Evolutionary conservation across 345 rosid genomes (phyloP).

Genomic region (Litchi chinensis): DNA sequence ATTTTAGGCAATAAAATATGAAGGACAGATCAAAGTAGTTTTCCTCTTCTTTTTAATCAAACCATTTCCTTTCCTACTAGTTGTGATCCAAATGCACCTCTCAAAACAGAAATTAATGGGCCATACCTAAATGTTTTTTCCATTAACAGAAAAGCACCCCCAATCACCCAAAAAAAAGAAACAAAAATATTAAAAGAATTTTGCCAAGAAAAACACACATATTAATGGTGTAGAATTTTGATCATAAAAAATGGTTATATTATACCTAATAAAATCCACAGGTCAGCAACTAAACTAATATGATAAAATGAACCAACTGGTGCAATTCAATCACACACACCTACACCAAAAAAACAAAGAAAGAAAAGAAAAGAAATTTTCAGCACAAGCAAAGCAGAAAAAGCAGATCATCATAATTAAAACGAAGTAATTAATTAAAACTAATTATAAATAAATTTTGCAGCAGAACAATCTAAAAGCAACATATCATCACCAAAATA

Average conservation of each 20-base stretch:
- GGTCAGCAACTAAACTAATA: not conserved
- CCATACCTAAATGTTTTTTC: not conserved
- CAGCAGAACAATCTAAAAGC: constrained; percentile 8
- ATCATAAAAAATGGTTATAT: not conserved
- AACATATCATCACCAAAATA: not conserved
- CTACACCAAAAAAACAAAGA: not conserved
- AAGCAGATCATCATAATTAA: not conserved
- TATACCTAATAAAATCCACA: not conserved
- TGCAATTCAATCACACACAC: not conserved
- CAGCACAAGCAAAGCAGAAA: constrained; percentile 9
- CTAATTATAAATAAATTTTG: not conserved
- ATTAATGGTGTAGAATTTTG: not conserved
- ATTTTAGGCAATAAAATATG: not conserved
- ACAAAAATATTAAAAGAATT: not conserved
- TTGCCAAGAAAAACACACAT: not conserved
- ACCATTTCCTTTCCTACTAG: not conserved
- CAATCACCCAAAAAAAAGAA: not conserved
- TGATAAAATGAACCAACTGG: not conserved
- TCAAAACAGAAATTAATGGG: not conserved
- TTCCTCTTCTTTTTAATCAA: not conserved
- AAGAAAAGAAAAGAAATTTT: no score
- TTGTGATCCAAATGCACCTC: not conserved
- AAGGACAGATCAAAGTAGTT: not conserved
- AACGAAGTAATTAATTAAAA: not conserved
- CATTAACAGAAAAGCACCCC: not conserved